Evolutionary conservation across 192 early-diverging fungal species (phyloP).

Genomic region (Pilaira anomala): DNA sequence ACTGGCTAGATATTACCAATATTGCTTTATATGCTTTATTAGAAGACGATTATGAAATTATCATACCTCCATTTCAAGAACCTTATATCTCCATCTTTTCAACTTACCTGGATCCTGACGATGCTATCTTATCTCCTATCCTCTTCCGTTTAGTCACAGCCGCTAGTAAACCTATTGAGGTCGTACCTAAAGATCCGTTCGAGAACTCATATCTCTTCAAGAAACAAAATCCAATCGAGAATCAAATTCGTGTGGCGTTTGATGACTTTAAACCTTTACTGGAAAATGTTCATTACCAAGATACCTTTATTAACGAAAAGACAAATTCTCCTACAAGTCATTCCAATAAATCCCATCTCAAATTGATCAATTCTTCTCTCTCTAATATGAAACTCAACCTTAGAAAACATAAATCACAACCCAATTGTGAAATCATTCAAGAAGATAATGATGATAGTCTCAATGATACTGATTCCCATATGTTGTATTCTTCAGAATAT

Average conservation of each 20-base stretch:
- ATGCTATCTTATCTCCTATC: constrained; percentile 4
- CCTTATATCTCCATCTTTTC: constrained; percentile 11
- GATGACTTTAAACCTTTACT: constrained; percentile 5
- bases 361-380: constrained; percentile 13
- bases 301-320: background rate
- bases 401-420: constrained; percentile 6
- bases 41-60: constrained; percentile 12
- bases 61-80: constrained; percentile 7
- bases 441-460: constrained; percentile 5
- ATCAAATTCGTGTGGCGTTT: constrained; percentile 7
- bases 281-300: background rate
- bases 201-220: constrained; percentile 6
- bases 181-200: constrained; percentile 11
- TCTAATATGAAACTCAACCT: constrained; percentile 14
- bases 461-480: background rate
- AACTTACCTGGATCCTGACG: background rate
- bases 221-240: background rate
- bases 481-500: too few species aligned
- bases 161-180: constrained; percentile 9
- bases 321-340: background rate
- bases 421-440: background rate
- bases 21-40: constrained; percentile 11
- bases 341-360: background rate
- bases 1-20: constrained; percentile 11
- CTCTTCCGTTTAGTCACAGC: constrained; percentile 19